Conservation (phyloP, 106 monocot species). For the Phalaenopsis equestris region DNA sequence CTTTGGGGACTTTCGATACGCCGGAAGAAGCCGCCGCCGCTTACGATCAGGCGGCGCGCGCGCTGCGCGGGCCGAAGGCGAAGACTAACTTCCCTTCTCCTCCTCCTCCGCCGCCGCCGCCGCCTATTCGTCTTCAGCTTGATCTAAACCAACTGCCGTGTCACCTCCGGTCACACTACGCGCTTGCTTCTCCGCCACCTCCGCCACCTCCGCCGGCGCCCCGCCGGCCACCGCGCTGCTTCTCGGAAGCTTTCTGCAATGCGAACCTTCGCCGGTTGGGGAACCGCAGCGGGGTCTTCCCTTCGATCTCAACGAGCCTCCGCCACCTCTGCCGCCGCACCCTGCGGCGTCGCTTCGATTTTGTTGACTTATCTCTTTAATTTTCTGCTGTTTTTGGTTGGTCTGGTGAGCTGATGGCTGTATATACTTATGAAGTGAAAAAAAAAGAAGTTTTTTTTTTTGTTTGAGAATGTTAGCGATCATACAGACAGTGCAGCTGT, state of each 20-base stretch:
- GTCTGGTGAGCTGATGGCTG: no score
- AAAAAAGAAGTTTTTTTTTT: no score
- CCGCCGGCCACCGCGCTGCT: background rate
- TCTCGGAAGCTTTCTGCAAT: background rate
- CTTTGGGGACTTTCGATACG: conserved; percentile 4
- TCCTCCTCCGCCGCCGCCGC: background rate
- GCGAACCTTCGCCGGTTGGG: background rate
- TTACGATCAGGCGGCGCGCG: conserved; percentile 10
- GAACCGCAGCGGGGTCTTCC: background rate
- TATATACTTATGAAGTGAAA: no score
- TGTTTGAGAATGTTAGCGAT: no score
- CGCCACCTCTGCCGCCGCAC: background rate
- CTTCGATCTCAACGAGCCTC: conserved; percentile 6
- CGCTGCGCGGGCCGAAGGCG: conserved; percentile 2
- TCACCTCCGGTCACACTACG: conserved; percentile 1
- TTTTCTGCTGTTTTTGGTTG: no score
- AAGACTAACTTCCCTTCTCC: conserved; percentile 12
- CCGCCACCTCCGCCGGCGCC: background rate
- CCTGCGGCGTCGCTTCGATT: background rate
- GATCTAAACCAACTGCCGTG: background rate
- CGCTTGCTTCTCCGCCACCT: background rate
- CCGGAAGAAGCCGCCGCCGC: conserved; percentile 11
- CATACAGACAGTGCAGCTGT: no score
- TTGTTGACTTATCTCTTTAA: background rate
- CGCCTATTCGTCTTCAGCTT: background rate